A percentile compares a stretch with the other conserved stretches of the same genome.
Evolutionary conservation across 1,284 basidiomycete species (phyloP).

Genomic region (Leccinum variabile): DNA sequence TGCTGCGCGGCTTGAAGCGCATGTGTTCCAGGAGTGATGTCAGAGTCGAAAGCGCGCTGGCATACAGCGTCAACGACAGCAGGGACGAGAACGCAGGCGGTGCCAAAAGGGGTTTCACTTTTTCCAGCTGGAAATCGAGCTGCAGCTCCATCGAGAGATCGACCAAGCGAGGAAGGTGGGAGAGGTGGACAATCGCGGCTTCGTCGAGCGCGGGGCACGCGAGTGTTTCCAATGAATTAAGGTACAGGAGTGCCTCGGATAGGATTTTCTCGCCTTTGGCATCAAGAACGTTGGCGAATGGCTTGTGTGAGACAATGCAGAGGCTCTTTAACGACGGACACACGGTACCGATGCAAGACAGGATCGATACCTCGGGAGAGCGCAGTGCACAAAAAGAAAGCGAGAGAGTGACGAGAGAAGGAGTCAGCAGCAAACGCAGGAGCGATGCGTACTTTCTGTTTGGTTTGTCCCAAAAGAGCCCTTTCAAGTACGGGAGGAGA

Average conservation of each 20-base stretch:
- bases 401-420: slow-evolving; percentile 21
- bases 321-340: slow-evolving; percentile 25
- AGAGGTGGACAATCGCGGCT: slow-evolving; percentile 25
- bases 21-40: slow-evolving; percentile 25
- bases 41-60: slow-evolving; percentile 15
- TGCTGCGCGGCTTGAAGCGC: slow-evolving; percentile 14
- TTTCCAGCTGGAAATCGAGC: slow-evolving; percentile 16
- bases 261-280: slow-evolving; percentile 17
- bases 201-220: slow-evolving; percentile 26
- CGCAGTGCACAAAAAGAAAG: slow-evolving; percentile 16
- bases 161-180: slow-evolving; percentile 20
- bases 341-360: slow-evolving; percentile 22
- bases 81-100: slow-evolving; percentile 21
- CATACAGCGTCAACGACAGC: slow-evolving; percentile 10
- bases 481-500: slow-evolving; percentile 25
- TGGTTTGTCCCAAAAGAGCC: slow-evolving; percentile 24
- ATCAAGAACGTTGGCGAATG: slow-evolving; percentile 7
- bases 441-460: slow-evolving; percentile 22
- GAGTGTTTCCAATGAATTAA: slow-evolving; percentile 22
- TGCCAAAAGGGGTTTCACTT: slow-evolving; percentile 13
- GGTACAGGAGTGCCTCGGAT: slow-evolving; percentile 21
- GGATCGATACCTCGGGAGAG: slow-evolving; percentile 22
- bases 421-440: slow-evolving; percentile 24
- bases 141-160: slow-evolving; percentile 22
- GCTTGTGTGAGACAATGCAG: slow-evolving; percentile 5